Evolutionary conservation across 164 flowering plant species (phyloP).

Genomic region (Protea cynaroides): DNA sequence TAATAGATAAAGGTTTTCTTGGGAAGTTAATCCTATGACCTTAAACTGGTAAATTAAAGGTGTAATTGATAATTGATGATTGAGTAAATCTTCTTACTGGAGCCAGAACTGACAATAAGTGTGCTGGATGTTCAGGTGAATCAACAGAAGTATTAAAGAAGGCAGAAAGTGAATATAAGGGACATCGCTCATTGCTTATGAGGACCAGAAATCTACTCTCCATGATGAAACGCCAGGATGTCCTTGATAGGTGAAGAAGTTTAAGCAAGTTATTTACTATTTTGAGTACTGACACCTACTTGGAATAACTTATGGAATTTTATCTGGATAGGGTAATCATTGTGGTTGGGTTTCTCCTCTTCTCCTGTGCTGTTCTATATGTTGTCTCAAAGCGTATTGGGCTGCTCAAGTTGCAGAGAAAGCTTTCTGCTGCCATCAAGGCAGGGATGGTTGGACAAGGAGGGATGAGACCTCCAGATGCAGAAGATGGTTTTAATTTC

Average conservation of each 20-base stretch:
- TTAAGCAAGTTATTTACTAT: not conserved
- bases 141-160: not conserved
- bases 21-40: not conserved
- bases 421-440: slow-evolving; percentile 52
- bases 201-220: slow-evolving; percentile 79
- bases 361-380: slow-evolving; percentile 71
- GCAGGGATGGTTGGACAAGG: slow-evolving; percentile 48
- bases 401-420: slow-evolving; percentile 64
- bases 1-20: not conserved
- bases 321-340: slow-evolving; percentile 55
- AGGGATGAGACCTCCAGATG: slow-evolving; percentile 21
- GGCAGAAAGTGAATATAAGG: slow-evolving; percentile 1
- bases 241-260: slow-evolving; percentile 60
- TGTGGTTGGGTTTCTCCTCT: slow-evolving; percentile 50
- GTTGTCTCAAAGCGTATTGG: slow-evolving; percentile 91
- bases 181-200: slow-evolving; percentile 33
- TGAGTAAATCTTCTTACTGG: not conserved
- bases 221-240: slow-evolving; percentile 86
- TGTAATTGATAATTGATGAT: not conserved
- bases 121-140: not conserved
- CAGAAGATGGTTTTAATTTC: slow-evolving; percentile 29
- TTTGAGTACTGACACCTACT: not conserved
- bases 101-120: not conserved
- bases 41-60: not conserved
- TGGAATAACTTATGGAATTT: slow-evolving; percentile 1